phyloP scores from a whole-genome alignment of 495 filamentous ascomycete species.

The Daldinia decipiens region DNA sequence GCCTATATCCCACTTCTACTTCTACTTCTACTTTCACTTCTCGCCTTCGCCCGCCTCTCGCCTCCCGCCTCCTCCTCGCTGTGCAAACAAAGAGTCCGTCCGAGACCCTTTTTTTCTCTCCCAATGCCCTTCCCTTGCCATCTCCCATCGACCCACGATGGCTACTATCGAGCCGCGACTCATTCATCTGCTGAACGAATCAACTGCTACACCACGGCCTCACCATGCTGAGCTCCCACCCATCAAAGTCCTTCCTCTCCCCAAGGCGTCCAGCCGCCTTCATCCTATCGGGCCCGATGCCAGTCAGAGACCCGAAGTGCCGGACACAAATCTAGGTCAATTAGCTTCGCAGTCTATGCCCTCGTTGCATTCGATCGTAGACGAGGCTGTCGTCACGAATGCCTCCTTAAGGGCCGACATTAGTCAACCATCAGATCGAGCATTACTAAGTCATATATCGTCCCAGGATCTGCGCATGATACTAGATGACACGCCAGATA shows the following conservation, averaged over 20 bases:
- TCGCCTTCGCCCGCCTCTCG: slow-evolving; percentile 41
- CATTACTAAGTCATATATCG: slow-evolving; percentile 46
- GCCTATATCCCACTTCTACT: slow-evolving; percentile 27
- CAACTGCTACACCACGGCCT: slow-evolving; percentile 50
- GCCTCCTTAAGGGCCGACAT: slow-evolving; percentile 34
- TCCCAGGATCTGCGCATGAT: slow-evolving; percentile 60
- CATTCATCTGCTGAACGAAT: slow-evolving; percentile 65
- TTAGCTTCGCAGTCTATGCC: slow-evolving; percentile 50
- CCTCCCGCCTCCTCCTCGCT: slow-evolving; percentile 23
- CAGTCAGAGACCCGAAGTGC: slow-evolving; percentile 50
- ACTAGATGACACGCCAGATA: slow-evolving; percentile 54
- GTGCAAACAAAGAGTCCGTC: slow-evolving; percentile 41
- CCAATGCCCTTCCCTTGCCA: slow-evolving; percentile 45
- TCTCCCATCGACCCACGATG: slow-evolving; percentile 54
- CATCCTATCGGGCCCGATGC: slow-evolving; percentile 60
- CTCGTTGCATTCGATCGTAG: slow-evolving; percentile 48
- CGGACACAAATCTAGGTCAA: slow-evolving; percentile 40
- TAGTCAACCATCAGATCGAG: slow-evolving; percentile 36
- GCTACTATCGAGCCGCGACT: slow-evolving; percentile 69
- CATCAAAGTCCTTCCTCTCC: slow-evolving; percentile 53
- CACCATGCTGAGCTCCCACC: slow-evolving; percentile 58
- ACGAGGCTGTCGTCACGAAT: slow-evolving; percentile 32
- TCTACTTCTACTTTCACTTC: slow-evolving; percentile 19
- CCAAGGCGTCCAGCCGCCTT: slow-evolving; percentile 52
- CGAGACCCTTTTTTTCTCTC: slow-evolving; percentile 39